Evolutionary conservation across 1,139 yeast genomes (phyloP), one percentile per base, ranked within the genome.

Genomic region (Protomyces pachydermus): DNA sequence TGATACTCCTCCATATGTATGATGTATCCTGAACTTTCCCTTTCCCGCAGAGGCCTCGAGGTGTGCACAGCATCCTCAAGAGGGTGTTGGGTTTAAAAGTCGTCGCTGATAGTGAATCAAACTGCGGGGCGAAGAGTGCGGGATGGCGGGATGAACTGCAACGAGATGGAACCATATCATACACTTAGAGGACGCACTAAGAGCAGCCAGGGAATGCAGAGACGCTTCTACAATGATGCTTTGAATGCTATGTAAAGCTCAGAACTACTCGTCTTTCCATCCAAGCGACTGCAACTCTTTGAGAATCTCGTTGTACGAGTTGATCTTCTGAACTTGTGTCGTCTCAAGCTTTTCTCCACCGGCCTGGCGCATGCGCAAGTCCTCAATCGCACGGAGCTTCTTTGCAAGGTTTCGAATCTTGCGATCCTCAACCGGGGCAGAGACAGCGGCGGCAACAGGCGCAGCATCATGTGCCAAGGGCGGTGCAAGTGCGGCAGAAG

Each of bases 351-450:
- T 80, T 69, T 91, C 97, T 60, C 95, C 96, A 61, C 79, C 80
- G 20, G 88, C 89, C 76, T 88, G 93, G 73, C 91, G 88, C 81
- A 83, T 83, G 76, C 91, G 91, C 72, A 95, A 82, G 61, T 85
- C 85, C 75, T 91, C 96, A 70, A 93, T 93, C 14, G 98, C 98
- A 72, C 98, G 83, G 69, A 93, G 81, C 77, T 95, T 95, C 79
- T 93, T 93, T 75, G 91, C 81, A 73, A 93, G 81, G 32, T 95
- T 86, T 74, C 98, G 84, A 69, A 90, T 86, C 77, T 91, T 91
- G 80, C 91, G 93, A 71, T 93, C 98, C 8, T 74, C 68, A 12
- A 71, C 72, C 35, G 70, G 69, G 23, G 71, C 68, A 18, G 66
- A 60, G 9, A 65, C 58, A 10, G 65, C 64, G 12, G 66, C 65